Evolutionary conservation across 2,329 filamentous ascomycete species (phyloP), one percentile per base, ranked within the genome.

Genomic region (Fusarium goolgardi): DNA sequence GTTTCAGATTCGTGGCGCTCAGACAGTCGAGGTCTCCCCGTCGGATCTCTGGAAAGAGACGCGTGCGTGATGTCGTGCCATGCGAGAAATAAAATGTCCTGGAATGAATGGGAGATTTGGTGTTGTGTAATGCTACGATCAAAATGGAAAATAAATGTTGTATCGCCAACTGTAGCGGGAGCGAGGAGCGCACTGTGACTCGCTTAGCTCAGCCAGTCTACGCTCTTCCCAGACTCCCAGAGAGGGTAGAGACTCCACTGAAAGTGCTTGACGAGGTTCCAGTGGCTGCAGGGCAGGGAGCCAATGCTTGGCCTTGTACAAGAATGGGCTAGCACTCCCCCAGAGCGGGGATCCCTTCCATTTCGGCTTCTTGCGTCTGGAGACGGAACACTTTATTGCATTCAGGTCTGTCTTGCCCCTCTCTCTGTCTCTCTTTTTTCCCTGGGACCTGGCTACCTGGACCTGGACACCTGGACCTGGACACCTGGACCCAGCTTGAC

Each of bases 161-260:
- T 40, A 51, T 56, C 35, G 53, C 34, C 18, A 23, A 37, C 29
- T 20, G 32, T n/a, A 21, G 20, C 15, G 40, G 40, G 40, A 43
- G 21, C 39, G 31, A 20, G 21, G 20, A 43, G 35, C 55, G 65
- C 65, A 69, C 66, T 69, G 66, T 69, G 31, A 27, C 53, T 69
- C 66, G 66, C 66, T 69, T 69, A 67, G 66, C 66, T 69, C 66
- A 67, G 61, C 66, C 61, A 68, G 65, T 68, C 47, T 43, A 44
- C 41, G 61, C 61, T 61, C 60, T 43, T 50, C 52, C 23, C 39
- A 68, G 46, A 16, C 39, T 50, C 52, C 23, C 39, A 68, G 46
- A 16, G 25, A 34, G 32, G 32, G 16, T 29, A 18, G 46, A 46
- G 34, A 59, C 41, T 29, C 65, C 65, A 68, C 65, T 69, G 25